phyloP scores from a whole-genome alignment of 2,329 filamentous ascomycete species.

The Graphilbum ipis-grandicollis region DNA sequence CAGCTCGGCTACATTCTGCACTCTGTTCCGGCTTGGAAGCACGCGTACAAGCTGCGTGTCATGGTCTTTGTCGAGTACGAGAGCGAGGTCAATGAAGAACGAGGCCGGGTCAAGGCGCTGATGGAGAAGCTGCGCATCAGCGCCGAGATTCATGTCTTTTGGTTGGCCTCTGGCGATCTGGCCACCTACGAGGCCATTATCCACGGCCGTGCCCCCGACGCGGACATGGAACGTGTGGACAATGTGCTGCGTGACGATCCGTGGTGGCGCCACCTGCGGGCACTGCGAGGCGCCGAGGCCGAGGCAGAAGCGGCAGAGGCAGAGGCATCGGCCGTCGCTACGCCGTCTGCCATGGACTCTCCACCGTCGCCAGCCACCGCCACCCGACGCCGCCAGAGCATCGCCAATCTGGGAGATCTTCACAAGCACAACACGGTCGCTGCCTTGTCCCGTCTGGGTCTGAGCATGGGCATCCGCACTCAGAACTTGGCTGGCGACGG shows the following conservation, averaged over 20 bases:
- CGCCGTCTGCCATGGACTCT: background rate
- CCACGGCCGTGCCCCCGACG: slow-evolving; percentile 43
- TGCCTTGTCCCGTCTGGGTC: slow-evolving; percentile 35
- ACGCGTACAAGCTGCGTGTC: slow-evolving; percentile 54
- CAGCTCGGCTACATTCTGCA: slow-evolving; percentile 73
- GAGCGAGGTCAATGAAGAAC: slow-evolving; percentile 64
- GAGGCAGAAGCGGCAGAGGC: slow-evolving; percentile 1
- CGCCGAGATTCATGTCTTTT: slow-evolving; percentile 64
- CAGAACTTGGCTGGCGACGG: slow-evolving; percentile 47
- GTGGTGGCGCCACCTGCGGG: slow-evolving; percentile 69
- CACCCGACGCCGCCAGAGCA: slow-evolving; percentile 23
- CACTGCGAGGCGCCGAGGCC: slow-evolving; percentile 21
- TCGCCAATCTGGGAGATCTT: slow-evolving; percentile 43
- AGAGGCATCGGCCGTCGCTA: background rate
- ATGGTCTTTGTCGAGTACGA: slow-evolving; percentile 85
- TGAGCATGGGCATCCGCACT: slow-evolving; percentile 59
- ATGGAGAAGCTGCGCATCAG: slow-evolving; percentile 70
- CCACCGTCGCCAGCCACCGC: too few relatives aligned
- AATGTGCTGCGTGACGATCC: slow-evolving; percentile 50
- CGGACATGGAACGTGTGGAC: slow-evolving; percentile 44
- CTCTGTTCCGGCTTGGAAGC: slow-evolving; percentile 67
- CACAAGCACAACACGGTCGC: slow-evolving; percentile 41
- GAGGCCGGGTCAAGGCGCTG: slow-evolving; percentile 51
- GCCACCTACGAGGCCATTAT: slow-evolving; percentile 63
- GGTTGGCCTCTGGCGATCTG: slow-evolving; percentile 57